Evolutionary conservation across 1,284 basidiomycete species (phyloP).

Genomic region (Testicularia cyperi): DNA sequence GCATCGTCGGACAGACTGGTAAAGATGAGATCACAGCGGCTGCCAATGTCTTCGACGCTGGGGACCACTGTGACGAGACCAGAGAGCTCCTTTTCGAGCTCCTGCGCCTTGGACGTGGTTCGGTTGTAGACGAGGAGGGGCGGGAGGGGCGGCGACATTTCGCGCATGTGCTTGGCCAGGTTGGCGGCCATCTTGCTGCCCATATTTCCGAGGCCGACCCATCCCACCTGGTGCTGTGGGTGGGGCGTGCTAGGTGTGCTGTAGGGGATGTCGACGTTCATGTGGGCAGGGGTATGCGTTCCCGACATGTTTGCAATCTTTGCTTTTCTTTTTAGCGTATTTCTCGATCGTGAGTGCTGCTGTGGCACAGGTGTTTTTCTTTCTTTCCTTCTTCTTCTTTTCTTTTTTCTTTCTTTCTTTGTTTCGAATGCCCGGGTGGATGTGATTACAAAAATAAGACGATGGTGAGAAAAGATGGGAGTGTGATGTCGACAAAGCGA

Average conservation of each 20-base stretch:
- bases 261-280: conserved; percentile 35
- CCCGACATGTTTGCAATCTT: too few species aligned
- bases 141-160: conserved; percentile 31
- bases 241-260: conserved; percentile 38
- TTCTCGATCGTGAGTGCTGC: too few species aligned
- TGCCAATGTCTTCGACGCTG: conserved; percentile 67
- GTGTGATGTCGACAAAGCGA: too few species aligned
- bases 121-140: conserved; percentile 69
- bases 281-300: conserved; percentile 6
- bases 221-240: conserved; percentile 45
- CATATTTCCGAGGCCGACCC: conserved; percentile 63
- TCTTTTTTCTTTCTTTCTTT: too few species aligned
- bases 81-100: conserved; percentile 65
- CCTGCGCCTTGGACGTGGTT: conserved; percentile 67
- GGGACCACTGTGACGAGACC: conserved; percentile 66
- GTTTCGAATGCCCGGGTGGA: too few species aligned
- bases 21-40: conserved; percentile 76
- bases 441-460: too few species aligned
- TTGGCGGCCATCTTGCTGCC: conserved; percentile 74
- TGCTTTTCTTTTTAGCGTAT: too few species aligned
- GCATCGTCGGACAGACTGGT: conserved; percentile 75
- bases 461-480: too few species aligned
- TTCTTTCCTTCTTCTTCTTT: too few species aligned
- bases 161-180: conserved; percentile 66
- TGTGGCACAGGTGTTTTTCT: too few species aligned